A percentile compares a stretch with the other conserved stretches of the same genome.
Evolutionary conservation across 192 early-diverging fungal genomes (phyloP).

Genomic region (Linnemannia schmuckeri): DNA sequence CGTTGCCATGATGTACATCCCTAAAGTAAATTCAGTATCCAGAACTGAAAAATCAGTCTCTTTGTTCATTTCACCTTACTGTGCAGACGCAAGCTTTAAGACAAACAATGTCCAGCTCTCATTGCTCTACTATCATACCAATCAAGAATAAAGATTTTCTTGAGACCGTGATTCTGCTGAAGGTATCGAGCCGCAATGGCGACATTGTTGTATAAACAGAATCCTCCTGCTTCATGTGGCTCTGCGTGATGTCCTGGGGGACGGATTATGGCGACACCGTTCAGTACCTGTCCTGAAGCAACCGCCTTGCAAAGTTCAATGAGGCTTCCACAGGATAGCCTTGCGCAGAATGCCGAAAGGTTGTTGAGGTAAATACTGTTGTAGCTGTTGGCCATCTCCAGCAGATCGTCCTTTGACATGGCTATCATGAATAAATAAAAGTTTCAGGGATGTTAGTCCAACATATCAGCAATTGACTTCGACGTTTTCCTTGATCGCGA

Average conservation of each 20-base stretch:
- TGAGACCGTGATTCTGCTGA: slow-evolving; percentile 57
- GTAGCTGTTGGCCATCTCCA: slow-evolving; percentile 59
- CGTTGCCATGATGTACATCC: slow-evolving; percentile 98
- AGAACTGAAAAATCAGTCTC: not conserved
- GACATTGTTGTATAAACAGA: slow-evolving; percentile 93
- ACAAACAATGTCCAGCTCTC: not conserved
- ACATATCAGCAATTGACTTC: not conserved
- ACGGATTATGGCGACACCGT: slow-evolving; percentile 90
- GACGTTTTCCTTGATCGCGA: not conserved
- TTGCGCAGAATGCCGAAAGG: slow-evolving; percentile 72
- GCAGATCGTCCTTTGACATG: slow-evolving; percentile 62
- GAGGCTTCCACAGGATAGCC: slow-evolving; percentile 82
- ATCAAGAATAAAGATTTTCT: slow-evolving; percentile 86
- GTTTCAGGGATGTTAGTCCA: not conserved
- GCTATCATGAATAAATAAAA: slow-evolving; percentile 28
- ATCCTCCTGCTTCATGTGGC: slow-evolving; percentile 80
- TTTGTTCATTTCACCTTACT: not conserved
- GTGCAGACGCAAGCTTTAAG: not conserved
- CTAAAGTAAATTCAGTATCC: slow-evolving; percentile 18
- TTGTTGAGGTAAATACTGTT: slow-evolving; percentile 82
- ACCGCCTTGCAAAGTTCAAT: slow-evolving; percentile 82
- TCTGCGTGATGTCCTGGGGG: slow-evolving; percentile 97
- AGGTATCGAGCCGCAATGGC: slow-evolving; percentile 83
- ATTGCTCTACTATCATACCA: slow-evolving; percentile 65
- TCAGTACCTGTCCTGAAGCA: slow-evolving; percentile 68